phyloP scores from a whole-genome alignment of 176 grass and related monocot genomes.

The Ensete glaucum region DNA sequence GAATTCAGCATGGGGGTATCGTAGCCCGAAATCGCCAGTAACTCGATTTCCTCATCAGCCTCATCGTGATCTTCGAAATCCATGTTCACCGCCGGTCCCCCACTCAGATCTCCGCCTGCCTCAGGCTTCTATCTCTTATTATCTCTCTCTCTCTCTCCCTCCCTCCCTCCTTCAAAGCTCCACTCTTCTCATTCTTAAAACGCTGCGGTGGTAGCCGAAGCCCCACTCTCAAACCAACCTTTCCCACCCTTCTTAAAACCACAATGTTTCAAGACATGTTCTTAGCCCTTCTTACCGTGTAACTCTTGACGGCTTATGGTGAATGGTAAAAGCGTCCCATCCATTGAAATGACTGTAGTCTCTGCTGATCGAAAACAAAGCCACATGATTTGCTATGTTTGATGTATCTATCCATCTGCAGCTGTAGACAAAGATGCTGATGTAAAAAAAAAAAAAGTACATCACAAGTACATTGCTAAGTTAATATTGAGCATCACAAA shows the following conservation, averaged over 20 bases:
- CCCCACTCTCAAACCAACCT: no score
- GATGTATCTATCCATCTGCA: no score
- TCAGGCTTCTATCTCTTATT: neutral
- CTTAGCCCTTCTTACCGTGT: neutral
- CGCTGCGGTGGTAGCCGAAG: neutral
- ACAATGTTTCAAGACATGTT: no score
- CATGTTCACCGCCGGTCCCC: constrained; percentile 21
- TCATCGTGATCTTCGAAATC: constrained; percentile 56
- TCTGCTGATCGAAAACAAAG: no score
- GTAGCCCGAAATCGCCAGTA: constrained; percentile 49
- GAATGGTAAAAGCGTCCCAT: neutral
- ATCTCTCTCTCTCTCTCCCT: neutral
- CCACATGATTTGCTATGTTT: no score
- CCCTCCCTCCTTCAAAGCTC: neutral
- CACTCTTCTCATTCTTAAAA: neutral
- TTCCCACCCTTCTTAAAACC: neutral
- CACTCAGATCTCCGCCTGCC: neutral
- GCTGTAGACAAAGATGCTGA: no score
- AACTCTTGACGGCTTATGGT: neutral
- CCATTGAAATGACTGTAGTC: neutral
- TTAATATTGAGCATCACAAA: no score
- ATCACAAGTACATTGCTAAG: no score
- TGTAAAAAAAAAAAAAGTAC: no score
- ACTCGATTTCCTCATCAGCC: constrained; percentile 32
- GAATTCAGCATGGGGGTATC: constrained; percentile 7